These are phyloP conservation scores for Hymenoscyphus occultus DNA, from an alignment of 2,329 filamentous ascomycete genomes.

Conservation along the genomic window DNA sequence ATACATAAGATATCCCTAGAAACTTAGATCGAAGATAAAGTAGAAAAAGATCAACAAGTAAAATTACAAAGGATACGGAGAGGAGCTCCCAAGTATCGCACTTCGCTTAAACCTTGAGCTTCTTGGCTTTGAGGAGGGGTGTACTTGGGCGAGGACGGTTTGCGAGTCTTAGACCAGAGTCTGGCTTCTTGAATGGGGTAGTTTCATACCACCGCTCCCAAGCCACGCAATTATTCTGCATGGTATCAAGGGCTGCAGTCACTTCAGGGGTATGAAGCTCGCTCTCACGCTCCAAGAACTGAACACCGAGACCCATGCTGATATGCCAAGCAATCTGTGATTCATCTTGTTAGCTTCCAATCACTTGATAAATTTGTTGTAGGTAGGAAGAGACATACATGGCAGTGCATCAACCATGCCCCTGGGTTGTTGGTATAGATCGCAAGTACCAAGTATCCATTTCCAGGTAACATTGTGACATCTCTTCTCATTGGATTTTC, in stretches of 20 bases:
- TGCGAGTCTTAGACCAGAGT: conserved; percentile 1
- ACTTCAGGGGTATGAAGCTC: background rate
- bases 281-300: conserved; percentile 8
- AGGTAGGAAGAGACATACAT: conserved; percentile 21
- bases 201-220: background rate
- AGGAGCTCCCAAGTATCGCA: background rate
- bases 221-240: background rate
- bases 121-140: background rate
- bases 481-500: conserved; percentile 10
- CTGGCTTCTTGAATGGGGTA: conserved; percentile 2
- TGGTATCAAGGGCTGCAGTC: background rate
- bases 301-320: conserved; percentile 11
- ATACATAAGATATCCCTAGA: background rate
- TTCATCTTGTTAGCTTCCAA: background rate
- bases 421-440: conserved; percentile 13
- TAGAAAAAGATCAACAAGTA: background rate
- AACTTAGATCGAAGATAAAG: background rate
- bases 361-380: background rate
- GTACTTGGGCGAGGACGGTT: background rate
- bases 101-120: conserved; percentile 2
- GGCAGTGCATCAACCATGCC: conserved; percentile 13
- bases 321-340: conserved; percentile 14
- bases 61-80: background rate
- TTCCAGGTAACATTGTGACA: conserved; percentile 4
- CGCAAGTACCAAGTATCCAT: conserved; percentile 9